Percentiles rank a stretch among this genome's conserved stretches.
These are phyloP conservation scores for Moringa oleifera DNA, from an alignment of 345 rosid genomes.

Conservation along the genomic window DNA sequence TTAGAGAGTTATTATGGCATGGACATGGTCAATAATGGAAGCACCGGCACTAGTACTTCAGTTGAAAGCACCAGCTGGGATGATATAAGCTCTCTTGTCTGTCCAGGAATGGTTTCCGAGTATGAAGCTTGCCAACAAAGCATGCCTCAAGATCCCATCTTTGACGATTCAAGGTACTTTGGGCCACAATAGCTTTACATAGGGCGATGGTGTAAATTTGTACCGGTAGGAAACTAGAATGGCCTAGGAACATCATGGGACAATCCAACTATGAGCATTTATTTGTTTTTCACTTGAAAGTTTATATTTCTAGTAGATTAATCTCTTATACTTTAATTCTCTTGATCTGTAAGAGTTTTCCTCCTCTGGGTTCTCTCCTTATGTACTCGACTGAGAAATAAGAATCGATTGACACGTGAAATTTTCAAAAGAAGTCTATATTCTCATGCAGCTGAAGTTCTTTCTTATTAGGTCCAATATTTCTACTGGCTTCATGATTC, in stretches of 20 bases:
- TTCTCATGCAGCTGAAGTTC: no score
- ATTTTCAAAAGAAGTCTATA: no score
- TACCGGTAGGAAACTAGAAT: not conserved
- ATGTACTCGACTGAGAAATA: no score
- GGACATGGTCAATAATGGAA: constrained; percentile 4
- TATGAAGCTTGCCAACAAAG: constrained; percentile 11
- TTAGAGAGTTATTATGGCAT: constrained; percentile 12
- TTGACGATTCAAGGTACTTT: constrained; percentile 38
- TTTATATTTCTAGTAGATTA: no score
- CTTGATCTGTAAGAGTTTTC: no score
- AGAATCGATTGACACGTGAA: no score
- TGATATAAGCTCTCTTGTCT: constrained; percentile 38
- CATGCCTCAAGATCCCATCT: constrained; percentile 17
- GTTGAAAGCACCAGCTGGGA: constrained; percentile 57
- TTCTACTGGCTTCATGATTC: no score
- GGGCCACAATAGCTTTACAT: constrained; percentile 26
- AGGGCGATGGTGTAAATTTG: constrained; percentile 25
- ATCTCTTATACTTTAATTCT: no score
- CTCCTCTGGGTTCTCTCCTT: no score
- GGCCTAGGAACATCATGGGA: no score
- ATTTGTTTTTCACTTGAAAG: constrained; percentile 12
- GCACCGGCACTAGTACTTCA: constrained; percentile 36
- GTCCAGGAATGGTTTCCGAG: constrained; percentile 30
- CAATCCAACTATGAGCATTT: no score
- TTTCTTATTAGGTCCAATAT: no score